Base-by-base conservation (phyloP, 805 yeast species). In the Metschnikowia rubicola region DNA sequence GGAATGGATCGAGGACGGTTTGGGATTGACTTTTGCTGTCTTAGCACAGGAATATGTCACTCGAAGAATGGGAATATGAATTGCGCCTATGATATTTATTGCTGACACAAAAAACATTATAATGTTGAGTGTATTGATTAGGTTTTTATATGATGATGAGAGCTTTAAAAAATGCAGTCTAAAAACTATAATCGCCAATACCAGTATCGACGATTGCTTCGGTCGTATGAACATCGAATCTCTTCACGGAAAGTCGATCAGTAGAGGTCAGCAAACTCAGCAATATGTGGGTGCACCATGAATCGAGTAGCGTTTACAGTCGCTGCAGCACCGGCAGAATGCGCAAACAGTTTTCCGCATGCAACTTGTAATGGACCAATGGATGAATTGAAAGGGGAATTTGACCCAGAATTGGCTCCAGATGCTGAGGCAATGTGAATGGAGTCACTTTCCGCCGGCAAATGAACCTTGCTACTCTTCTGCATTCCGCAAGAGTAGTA, bases 11-110 rank as follows among this genome's bases (percentile, higher is more conserved):
- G 63, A 56, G 44, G 67, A 69, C 33, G 96, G 96, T 0, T 72
- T 94, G 43, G 81, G 81, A 15, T 75, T 90, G 52, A 75, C 89
- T 13, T 79, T 94, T 54, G 98, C 97, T 13, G 85, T 88, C 1
- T 71, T 88, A 31, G 96, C 97, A 1, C 98, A 94, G 65, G 80
- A 83, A 60, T 94, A 94, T 64, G 95, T 94, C 39, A 82, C 91
- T 39, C 84, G 83, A 64, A 78, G 99, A 66, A 94, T 94, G 96
- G 94, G 91, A 1, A 71, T 75, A 11, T 43, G 32, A n/a, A 3
- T 10, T 28, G 13, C 7, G 26, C 26, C 26, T 21, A 21, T 21
- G 26, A 21, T 4, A 21, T 21, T 5, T 21, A 21, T 21, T 21
- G 26, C 26, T 21, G 26, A 7, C 7, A 21, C 26, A 21, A 21